Conservation (phyloP, 2,329 filamentous ascomycete genomes). For the Pestalotiopsis sp. region DNA sequence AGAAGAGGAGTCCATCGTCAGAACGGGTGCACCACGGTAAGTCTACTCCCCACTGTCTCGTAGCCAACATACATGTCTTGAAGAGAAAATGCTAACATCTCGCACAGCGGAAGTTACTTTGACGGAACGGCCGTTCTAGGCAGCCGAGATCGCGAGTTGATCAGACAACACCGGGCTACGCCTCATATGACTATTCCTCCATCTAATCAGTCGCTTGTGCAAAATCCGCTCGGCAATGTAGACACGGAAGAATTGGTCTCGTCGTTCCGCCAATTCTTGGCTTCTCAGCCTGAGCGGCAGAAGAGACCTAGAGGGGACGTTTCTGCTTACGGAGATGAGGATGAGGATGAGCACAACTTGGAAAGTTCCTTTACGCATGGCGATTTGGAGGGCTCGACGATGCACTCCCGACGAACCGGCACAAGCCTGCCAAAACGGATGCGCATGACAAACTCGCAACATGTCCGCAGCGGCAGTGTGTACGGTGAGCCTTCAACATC, state of each 20-base stretch:
- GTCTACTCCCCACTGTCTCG: constrained; percentile 7
- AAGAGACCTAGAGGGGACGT: neutral
- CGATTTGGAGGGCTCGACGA: too few species aligned
- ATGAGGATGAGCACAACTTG: neutral
- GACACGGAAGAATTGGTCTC: neutral
- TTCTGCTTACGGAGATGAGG: neutral
- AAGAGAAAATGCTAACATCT: constrained; percentile 18
- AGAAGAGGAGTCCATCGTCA: constrained; percentile 24
- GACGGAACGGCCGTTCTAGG: constrained; percentile 21
- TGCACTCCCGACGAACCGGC: neutral
- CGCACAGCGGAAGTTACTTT: constrained; percentile 27
- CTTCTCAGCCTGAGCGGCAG: neutral
- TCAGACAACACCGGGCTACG: constrained; percentile 1
- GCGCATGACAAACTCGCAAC: neutral
- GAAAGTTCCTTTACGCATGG: neutral
- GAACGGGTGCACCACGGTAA: constrained; percentile 19
- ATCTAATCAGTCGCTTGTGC: constrained; percentile 17
- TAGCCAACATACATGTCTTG: neutral
- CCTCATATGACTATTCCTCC: neutral
- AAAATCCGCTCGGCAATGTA: constrained; percentile 3
- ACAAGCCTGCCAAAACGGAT: neutral
- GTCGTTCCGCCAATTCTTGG: neutral
- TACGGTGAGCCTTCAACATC: neutral
- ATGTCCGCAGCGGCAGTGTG: neutral
- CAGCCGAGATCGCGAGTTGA: constrained; percentile 23